phyloP scores from a whole-genome alignment of 768 basidiomycete species.

The Atractiella rhizophila region DNA sequence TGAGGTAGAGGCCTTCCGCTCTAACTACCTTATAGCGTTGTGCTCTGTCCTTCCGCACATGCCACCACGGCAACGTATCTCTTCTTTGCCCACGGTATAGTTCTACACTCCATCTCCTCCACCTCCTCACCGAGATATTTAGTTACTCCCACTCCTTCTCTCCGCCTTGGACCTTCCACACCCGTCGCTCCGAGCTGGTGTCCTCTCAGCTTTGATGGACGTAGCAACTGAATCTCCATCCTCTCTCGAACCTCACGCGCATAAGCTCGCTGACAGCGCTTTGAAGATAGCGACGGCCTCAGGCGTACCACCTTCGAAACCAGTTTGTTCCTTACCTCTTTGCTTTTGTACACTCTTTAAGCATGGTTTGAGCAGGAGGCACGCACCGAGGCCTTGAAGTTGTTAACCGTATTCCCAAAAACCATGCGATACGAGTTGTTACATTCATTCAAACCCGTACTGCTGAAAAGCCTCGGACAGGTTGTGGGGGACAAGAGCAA shows the following conservation, averaged over 20 bases:
- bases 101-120: not conserved
- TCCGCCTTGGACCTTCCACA: slow-evolving; percentile 59
- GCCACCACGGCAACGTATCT: slow-evolving; percentile 45
- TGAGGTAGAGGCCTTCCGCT: slow-evolving; percentile 32
- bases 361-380: slow-evolving; percentile 33
- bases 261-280: slow-evolving; percentile 43
- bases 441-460: slow-evolving; percentile 47
- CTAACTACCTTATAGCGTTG: slow-evolving; percentile 55
- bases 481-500: slow-evolving; percentile 74
- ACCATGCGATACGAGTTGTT: slow-evolving; percentile 58
- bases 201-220: slow-evolving; percentile 51
- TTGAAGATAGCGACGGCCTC: slow-evolving; percentile 29
- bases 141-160: slow-evolving; percentile 74
- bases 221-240: slow-evolving; percentile 33
- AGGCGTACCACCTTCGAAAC: not conserved
- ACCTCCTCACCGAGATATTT: not conserved
- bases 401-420: slow-evolving; percentile 45
- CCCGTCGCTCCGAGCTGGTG: slow-evolving; percentile 43
- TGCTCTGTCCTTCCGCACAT: slow-evolving; percentile 53
- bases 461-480: slow-evolving; percentile 47
- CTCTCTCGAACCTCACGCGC: slow-evolving; percentile 40
- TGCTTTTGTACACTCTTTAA: not conserved
- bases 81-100: slow-evolving; percentile 35
- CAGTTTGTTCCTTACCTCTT: not conserved
- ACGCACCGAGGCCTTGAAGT: slow-evolving; percentile 46